Conservation (phyloP, 306 rosid species). For the Cucurbita ficifolia region DNA sequence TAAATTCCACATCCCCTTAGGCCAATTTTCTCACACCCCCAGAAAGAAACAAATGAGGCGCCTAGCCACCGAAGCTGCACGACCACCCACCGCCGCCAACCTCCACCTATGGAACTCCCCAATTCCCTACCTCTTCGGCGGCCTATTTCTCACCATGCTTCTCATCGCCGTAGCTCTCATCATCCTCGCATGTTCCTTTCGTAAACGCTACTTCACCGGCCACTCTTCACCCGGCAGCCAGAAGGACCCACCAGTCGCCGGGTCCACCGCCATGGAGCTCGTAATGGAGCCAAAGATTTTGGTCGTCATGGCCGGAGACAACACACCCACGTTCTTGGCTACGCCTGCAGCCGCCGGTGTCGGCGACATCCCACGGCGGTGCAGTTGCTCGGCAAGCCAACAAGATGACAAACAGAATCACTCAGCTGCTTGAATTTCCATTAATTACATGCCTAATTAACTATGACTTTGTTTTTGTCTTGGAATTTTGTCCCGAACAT, state of each 20-base stretch:
- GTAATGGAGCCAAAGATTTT: neutral
- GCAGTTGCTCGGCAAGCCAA: neutral
- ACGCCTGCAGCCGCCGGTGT: neutral
- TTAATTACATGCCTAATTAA: neutral
- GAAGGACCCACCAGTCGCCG: neutral
- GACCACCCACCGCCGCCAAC: neutral
- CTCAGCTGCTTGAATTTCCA: neutral
- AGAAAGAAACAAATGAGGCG: neutral
- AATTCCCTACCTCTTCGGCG: conserved; percentile 4
- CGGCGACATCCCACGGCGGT: neutral
- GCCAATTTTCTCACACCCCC: neutral
- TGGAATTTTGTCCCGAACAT: neutral
- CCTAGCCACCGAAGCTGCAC: neutral
- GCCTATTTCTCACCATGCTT: neutral
- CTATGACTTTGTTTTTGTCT: neutral
- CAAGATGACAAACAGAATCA: neutral
- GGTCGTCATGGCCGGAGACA: conserved; percentile 8
- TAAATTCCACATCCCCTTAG: neutral
- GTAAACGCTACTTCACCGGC: neutral
- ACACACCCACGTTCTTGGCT: conserved; percentile 3
- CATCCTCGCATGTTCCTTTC: neutral
- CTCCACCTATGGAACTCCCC: conserved; percentile 3
- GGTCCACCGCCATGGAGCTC: neutral
- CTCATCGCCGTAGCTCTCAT: conserved; percentile 2
- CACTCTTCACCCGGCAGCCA: neutral